Base-by-base conservation (phyloP, 2,329 filamentous ascomycete genomes). In the Waltergamsia citrina region DNA sequence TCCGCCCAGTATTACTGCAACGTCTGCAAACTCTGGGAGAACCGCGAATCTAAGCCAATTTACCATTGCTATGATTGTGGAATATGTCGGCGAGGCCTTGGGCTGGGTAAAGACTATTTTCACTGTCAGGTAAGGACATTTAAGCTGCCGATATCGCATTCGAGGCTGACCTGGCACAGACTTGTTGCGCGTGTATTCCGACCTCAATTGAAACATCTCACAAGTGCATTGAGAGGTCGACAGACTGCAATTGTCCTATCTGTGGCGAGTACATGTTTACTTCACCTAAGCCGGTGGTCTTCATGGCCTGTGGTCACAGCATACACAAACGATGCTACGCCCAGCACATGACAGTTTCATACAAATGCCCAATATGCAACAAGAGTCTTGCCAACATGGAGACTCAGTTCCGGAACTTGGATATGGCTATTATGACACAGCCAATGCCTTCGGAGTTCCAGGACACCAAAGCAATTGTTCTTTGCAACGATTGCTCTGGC, bases 351-450 rank as follows among this genome's bases (percentile, higher is more conserved):
- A 80, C 81, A 47, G 79, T 78, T 4, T 93, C 88, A 6, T 98
- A 96, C 63, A 93, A 90, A 51, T 98, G 92, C 49, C 92, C 90
- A 1, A 87, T 95, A 32, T 98, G 92, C 69, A 94, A 82, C 62
- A 94, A 92, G 58, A 94, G 85, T 43, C 81, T 94, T n/a, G 77
- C 86, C 44, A 96, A 96, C 52, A 98, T 98, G 90, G 90, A 95
- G 51, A 75, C 85, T 24, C 84, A 93, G 46, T 98, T 96, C 63
- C 79, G 86, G 32, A 92, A 92, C 45, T 62, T 96, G 22, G 90
- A 95, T 49, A 75, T 87, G 34, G 81, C 86, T 32, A 94, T 98
- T 39, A 73, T 83, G 43, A 71, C 72, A 29, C 92, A 98, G 52
- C 92, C 92, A 2, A 96, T 98, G 87, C 92, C 92, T 0, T 61